phyloP scores from a whole-genome alignment of 2,329 filamentous ascomycete species.

The Trichothecium roseum region DNA sequence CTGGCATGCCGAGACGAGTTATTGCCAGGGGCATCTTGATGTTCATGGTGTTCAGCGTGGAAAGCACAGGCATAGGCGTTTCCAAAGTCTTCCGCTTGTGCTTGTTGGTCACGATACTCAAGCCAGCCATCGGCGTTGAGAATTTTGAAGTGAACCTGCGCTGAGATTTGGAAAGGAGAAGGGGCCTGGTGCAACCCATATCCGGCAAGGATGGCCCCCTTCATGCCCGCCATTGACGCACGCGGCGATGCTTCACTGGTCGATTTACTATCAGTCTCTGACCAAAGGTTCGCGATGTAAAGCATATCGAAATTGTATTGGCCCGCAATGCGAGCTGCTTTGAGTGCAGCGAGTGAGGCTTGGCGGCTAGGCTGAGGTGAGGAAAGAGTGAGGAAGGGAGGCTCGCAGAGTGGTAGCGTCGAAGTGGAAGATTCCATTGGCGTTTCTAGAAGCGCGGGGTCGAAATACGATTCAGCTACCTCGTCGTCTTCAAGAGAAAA shows the following conservation, averaged over 20 bases:
- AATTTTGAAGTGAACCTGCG: constrained; percentile 37
- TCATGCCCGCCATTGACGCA: constrained; percentile 18
- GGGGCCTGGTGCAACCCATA: constrained; percentile 41
- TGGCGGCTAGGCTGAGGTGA: constrained; percentile 33
- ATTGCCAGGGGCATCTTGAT: neutral
- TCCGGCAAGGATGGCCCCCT: constrained; percentile 42
- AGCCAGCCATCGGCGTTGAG: constrained; percentile 40
- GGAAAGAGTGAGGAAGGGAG: constrained; percentile 30
- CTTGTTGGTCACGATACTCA: constrained; percentile 36
- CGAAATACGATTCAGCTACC: constrained; percentile 34
- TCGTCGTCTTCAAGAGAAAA: constrained; percentile 45
- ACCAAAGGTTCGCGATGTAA: constrained; percentile 50
- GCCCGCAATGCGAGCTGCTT: constrained; percentile 43
- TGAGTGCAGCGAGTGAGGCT: constrained; percentile 38
- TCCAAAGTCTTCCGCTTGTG: constrained; percentile 32
- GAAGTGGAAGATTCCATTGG: constrained; percentile 8
- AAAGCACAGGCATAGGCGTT: constrained; percentile 44
- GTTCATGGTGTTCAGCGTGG: constrained; percentile 28
- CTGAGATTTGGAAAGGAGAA: constrained; percentile 41
- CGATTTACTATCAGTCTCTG: constrained; percentile 12
- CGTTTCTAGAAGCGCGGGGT: neutral
- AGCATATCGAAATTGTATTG: constrained; percentile 48
- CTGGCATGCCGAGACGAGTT: constrained; percentile 12
- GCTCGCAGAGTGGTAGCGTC: constrained; percentile 12
- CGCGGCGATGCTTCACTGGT: neutral